phyloP scores from a whole-genome alignment of 2,329 filamentous ascomycete genomes.

The Pseudogymnoascus verrucosus region DNA sequence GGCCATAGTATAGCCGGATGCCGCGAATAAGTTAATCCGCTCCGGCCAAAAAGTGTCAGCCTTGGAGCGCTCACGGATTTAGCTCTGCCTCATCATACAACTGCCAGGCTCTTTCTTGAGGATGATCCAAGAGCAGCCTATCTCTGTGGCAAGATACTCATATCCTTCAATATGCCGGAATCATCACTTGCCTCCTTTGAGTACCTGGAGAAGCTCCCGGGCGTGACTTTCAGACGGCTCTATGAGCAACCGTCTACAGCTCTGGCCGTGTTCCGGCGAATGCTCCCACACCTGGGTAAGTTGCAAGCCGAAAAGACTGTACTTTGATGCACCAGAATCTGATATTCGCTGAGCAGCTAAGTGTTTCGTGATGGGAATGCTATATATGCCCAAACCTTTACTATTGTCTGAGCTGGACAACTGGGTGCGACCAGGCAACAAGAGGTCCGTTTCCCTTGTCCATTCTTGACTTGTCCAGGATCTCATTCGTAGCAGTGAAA shows the following conservation, averaged over 20 bases:
- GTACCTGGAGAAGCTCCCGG: constrained; percentile 86
- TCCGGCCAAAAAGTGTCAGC: constrained; percentile 4
- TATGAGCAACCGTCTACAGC: constrained; percentile 95
- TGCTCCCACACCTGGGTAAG: constrained; percentile 84
- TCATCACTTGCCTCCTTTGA: constrained; percentile 63
- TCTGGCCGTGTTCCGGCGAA: constrained; percentile 91
- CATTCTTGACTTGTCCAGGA: background rate
- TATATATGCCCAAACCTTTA: constrained; percentile 81
- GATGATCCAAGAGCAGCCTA: constrained; percentile 6
- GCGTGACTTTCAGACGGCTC: constrained; percentile 80
- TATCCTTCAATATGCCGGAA: constrained; percentile 26
- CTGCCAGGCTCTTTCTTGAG: background rate
- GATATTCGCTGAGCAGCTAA: constrained; percentile 53
- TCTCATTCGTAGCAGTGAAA: constrained; percentile 46
- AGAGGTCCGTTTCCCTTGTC: constrained; percentile 34
- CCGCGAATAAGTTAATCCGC: background rate
- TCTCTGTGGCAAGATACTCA: background rate
- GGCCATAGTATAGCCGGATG: background rate
- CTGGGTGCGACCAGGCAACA: constrained; percentile 69
- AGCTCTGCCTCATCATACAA: constrained; percentile 2
- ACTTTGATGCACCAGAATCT: constrained; percentile 13
- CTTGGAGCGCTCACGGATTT: background rate
- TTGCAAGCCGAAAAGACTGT: constrained; percentile 3
- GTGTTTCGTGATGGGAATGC: constrained; percentile 87
- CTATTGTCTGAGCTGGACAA: constrained; percentile 71